phyloP scores from a whole-genome alignment of 495 filamentous ascomycete genomes.

The Astrocystis sublimbata region DNA sequence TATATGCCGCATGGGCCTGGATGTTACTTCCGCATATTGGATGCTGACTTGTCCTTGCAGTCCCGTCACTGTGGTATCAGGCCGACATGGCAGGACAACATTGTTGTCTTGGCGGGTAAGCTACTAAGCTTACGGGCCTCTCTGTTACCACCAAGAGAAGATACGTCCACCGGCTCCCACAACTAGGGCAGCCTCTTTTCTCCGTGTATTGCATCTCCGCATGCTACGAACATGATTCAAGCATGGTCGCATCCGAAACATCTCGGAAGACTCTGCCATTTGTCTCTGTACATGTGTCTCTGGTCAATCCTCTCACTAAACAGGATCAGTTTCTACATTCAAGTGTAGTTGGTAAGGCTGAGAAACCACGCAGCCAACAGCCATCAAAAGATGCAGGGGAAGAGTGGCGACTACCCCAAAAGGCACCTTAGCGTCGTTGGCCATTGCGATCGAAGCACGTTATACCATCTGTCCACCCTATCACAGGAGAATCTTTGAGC shows the following conservation, averaged over 20 bases:
- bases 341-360: conserved; percentile 3
- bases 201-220: not conserved
- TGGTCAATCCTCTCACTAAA: too few relatives aligned
- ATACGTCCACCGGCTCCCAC: not conserved
- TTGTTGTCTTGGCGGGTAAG: not conserved
- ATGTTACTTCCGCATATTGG: not conserved
- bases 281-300: too few relatives aligned
- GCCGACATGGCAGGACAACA: conserved; percentile 5
- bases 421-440: not conserved
- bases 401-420: not conserved
- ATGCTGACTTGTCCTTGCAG: conserved; percentile 2
- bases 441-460: not conserved
- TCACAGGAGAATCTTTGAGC: not conserved
- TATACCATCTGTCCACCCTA: not conserved
- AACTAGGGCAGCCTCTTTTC: not conserved
- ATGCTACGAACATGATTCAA: not conserved
- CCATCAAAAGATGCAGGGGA: too few relatives aligned
- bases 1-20: conserved; percentile 1
- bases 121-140: too few relatives aligned
- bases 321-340: not conserved
- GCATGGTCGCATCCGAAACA: not conserved
- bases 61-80: conserved; percentile 1
- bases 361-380: not conserved
- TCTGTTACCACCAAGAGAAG: not conserved
- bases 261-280: not conserved